Evolutionary conservation across 352 stramenopile genomes (phyloP).

Genomic region (Phytophthora crassamura): DNA sequence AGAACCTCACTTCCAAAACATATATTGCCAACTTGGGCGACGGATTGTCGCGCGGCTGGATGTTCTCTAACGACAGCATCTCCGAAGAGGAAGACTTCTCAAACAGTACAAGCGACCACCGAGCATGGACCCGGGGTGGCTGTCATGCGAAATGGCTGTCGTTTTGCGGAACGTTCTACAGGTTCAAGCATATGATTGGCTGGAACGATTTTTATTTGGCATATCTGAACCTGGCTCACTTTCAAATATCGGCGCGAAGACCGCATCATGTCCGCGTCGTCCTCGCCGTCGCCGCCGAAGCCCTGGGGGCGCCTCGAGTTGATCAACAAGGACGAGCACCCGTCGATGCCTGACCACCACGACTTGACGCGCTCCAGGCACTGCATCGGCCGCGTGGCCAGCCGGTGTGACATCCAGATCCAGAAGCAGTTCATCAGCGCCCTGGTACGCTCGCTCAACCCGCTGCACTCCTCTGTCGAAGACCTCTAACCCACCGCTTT

Average conservation of each 20-base stretch:
- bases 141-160: too few species aligned
- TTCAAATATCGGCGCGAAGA: conserved; percentile 9
- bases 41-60: too few species aligned
- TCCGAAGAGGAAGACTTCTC: too few species aligned
- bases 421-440: conserved; percentile 58
- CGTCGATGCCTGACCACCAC: conserved; percentile 47
- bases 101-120: too few species aligned
- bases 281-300: background rate
- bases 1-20: too few species aligned
- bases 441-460: conserved; percentile 34
- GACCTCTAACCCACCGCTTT: background rate
- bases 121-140: too few species aligned
- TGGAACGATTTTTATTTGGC: too few species aligned
- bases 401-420: conserved; percentile 52
- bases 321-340: conserved; percentile 30
- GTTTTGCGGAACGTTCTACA: too few species aligned
- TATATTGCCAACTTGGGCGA: too few species aligned
- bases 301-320: conserved; percentile 70
- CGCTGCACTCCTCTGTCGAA: background rate
- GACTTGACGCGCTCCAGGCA: conserved; percentile 48
- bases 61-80: too few species aligned
- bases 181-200: too few species aligned
- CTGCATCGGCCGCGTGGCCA: conserved; percentile 51
- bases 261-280: conserved; percentile 1
- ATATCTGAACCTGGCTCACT: conserved; percentile 2